Conservation (phyloP, 352 stramenopile genomes). For the Pythium graminicola region DNA sequence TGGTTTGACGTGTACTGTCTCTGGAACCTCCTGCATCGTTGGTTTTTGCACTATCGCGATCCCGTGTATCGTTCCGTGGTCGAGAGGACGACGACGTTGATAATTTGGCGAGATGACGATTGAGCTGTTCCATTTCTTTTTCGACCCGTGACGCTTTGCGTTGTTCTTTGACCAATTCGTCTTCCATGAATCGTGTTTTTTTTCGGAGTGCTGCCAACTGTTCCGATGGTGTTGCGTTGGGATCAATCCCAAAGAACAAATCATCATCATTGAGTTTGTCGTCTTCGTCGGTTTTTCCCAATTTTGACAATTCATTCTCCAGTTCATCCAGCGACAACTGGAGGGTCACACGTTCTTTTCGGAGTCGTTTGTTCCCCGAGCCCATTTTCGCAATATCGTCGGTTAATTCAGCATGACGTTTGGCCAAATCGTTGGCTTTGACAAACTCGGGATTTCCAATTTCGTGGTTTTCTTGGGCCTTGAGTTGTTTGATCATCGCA, state of each 20-base stretch:
- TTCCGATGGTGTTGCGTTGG: conserved; percentile 41
- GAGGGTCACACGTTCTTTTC: conserved; percentile 68
- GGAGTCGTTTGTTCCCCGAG: conserved; percentile 73
- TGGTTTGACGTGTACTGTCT: conserved; percentile 21
- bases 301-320: conserved; percentile 56
- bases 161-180: conserved; percentile 77
- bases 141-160: conserved; percentile 64
- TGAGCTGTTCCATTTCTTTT: conserved; percentile 82
- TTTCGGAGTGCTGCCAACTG: conserved; percentile 58
- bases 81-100: conserved; percentile 26
- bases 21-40: neutral
- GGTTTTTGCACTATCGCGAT: conserved; percentile 8
- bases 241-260: conserved; percentile 67
- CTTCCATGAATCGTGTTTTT: conserved; percentile 64
- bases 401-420: conserved; percentile 66
- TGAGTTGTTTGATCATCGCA: conserved; percentile 79
- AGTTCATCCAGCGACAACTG: conserved; percentile 64
- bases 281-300: conserved; percentile 59
- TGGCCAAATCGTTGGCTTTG: conserved; percentile 63
- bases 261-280: conserved; percentile 54
- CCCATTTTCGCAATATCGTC: conserved; percentile 83
- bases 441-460: conserved; percentile 79
- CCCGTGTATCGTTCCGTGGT: conserved; percentile 13
- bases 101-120: conserved; percentile 57
- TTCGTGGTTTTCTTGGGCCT: conserved; percentile 56